These are phyloP conservation scores for Helotiales sp. DNA, from an alignment of 2,329 filamentous ascomycete species.

Conservation along the genomic window DNA sequence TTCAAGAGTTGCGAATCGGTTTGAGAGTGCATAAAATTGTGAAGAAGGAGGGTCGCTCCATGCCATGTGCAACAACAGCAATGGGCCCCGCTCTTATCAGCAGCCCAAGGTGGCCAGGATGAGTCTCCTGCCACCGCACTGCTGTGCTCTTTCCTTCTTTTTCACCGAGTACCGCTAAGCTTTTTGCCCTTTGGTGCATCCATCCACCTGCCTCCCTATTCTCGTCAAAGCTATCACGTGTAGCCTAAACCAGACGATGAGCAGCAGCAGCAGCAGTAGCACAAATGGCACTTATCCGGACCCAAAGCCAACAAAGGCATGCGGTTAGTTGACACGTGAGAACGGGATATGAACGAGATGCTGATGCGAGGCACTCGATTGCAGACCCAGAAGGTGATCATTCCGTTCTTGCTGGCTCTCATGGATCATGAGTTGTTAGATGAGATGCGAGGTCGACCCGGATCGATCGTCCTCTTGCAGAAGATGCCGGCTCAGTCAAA, in stretches of 20 bases:
- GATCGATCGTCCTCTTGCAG: slow-evolving; percentile 33
- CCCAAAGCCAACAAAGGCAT: slow-evolving; percentile 19
- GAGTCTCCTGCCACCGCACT: not conserved
- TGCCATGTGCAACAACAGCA: not conserved
- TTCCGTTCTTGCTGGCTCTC: not conserved
- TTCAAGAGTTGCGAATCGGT: not conserved
- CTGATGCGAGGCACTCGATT: slow-evolving; percentile 16
- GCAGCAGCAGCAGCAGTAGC: slow-evolving; percentile 7
- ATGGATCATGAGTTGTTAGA: slow-evolving; percentile 25
- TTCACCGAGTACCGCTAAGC: slow-evolving; percentile 6
- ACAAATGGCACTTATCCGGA: slow-evolving; percentile 10
- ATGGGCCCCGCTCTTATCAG: not conserved
- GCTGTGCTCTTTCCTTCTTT: not conserved
- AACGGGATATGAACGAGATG: not conserved
- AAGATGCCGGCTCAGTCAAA: slow-evolving; percentile 37
- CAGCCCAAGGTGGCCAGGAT: not conserved
- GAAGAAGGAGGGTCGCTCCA: not conserved
- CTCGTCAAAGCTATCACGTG: slow-evolving; percentile 13
- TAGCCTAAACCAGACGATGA: slow-evolving; percentile 3
- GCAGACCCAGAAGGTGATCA: slow-evolving; percentile 15
- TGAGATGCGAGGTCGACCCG: slow-evolving; percentile 40
- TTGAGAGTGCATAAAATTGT: slow-evolving; percentile 7
- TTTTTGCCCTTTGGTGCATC: not conserved
- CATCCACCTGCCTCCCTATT: slow-evolving; percentile 3
- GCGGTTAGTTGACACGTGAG: slow-evolving; percentile 7